phyloP scores from a whole-genome alignment of 371 early-diverging fungal genomes.

The Racocetra persica region DNA sequence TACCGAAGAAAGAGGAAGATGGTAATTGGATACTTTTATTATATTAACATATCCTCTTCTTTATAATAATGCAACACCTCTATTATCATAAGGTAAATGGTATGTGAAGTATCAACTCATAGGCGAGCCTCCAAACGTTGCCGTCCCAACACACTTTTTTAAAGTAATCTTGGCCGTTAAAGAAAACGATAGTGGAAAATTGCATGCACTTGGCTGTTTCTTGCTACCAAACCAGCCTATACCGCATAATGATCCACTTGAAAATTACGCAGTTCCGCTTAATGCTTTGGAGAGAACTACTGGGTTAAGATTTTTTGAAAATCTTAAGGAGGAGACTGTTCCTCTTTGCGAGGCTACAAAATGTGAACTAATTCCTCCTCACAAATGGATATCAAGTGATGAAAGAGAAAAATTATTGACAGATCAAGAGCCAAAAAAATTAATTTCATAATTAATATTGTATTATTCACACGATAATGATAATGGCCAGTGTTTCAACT shows the following conservation, averaged over 20 bases:
- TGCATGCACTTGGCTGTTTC: constrained; percentile 77
- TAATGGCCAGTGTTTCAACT: too few species aligned
- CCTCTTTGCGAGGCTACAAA: constrained; percentile 52
- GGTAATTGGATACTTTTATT: too few species aligned
- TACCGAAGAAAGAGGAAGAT: constrained; percentile 69
- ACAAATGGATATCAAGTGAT: neutral
- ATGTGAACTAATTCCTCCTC: constrained; percentile 42
- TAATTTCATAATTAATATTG: too few species aligned
- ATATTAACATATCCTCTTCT: too few species aligned
- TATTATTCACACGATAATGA: too few species aligned
- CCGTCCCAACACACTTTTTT: constrained; percentile 94
- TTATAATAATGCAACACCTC: too few species aligned
- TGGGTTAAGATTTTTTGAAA: constrained; percentile 81
- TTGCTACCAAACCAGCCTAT: constrained; percentile 88
- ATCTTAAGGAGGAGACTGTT: constrained; percentile 56
- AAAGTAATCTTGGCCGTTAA: constrained; percentile 78
- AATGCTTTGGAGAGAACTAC: constrained; percentile 81
- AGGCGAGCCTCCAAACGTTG: constrained; percentile 86
- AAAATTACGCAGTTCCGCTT: constrained; percentile 75
- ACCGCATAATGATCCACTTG: constrained; percentile 69
- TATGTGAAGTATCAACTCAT: constrained; percentile 91
- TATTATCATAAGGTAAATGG: constrained; percentile 59
- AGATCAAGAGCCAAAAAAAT: too few species aligned
- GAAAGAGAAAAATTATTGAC: too few species aligned
- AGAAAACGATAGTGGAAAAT: constrained; percentile 44